Base-by-base conservation (phyloP, 2,329 filamentous ascomycete species). In the Calycina herbarum region DNA sequence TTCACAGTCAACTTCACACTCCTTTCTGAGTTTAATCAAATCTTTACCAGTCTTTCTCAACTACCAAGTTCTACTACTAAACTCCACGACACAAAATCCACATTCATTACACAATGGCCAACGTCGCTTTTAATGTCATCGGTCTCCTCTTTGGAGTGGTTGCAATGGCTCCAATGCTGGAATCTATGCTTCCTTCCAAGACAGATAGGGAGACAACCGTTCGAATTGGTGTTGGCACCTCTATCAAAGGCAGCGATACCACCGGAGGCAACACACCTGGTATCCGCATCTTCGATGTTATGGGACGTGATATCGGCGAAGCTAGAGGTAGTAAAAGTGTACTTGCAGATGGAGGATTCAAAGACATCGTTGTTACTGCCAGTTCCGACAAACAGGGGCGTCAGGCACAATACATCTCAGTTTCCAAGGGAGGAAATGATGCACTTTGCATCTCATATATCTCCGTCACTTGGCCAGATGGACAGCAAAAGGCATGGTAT, bases 371-470 rank as follows among this genome's bases (percentile, higher is more conserved):
- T 5, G 24, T 62, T 20, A 20, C 10, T 3, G 45, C 42, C 20
- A 35, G 20, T 5, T 29, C 17, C 17, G 29, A 38, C 5, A 7
- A 31, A 20, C 27, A 54, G 10, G 45, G 45, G 13, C 24, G 24
- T 3, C 42, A 54, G 42, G 29, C 42, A 7, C 27, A 62, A 24
- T 62, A 62, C 20, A 17, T 62, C 29, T 29, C 60, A 11, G n/a
- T 62, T 15, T 54, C 24, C 27, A 33, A 33, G 13, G 60, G 60
- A 13, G 60, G 60, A 5, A 62, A 51, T 6, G 29, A 62, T 56
- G 60, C 42, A 31, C 17, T 62, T 24, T 62, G 60, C 27, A 62
- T 62, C 42, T 62, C 42, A 33, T 51, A 31, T 27, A 51, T 62
- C 20, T 10, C 17, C 5, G 29, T 62, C 29, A 54, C 33, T 13